phyloP scores from a whole-genome alignment of 148 eudicot species.

The Spergularia marina region DNA sequence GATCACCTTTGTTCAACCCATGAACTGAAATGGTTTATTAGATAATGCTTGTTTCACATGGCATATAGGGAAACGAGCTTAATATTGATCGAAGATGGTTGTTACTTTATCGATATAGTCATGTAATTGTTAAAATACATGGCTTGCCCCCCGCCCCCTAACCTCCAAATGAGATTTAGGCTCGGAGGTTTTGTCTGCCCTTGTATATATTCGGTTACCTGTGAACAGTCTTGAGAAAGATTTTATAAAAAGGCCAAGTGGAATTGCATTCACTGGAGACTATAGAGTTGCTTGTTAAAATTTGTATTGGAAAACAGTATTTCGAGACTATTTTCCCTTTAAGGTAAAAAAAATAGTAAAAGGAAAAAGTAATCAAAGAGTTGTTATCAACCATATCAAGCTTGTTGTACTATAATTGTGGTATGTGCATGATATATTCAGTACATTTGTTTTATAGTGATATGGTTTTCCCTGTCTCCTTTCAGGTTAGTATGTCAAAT shows the following conservation, averaged over 20 bases:
- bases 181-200: no score
- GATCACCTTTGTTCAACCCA: background rate
- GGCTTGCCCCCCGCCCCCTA: no score
- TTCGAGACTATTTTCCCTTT: background rate
- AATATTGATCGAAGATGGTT: background rate
- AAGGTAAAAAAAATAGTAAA: no score
- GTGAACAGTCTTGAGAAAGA: no score
- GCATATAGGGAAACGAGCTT: background rate
- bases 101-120: no score
- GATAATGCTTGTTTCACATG: background rate
- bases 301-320: background rate
- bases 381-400: background rate
- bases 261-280: background rate
- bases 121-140: no score
- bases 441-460: background rate
- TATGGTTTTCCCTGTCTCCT: background rate
- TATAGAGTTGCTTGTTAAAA: slow-evolving; percentile 7
- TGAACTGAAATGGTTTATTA: background rate
- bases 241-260: no score
- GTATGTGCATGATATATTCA: background rate
- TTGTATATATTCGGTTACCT: no score
- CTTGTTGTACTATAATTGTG: background rate
- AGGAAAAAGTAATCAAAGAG: no score
- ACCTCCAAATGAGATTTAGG: no score
- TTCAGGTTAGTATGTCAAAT: background rate